Evolutionary conservation across 148 eudicot genomes (phyloP).

Genomic region (Suaeda aralocaspica): DNA sequence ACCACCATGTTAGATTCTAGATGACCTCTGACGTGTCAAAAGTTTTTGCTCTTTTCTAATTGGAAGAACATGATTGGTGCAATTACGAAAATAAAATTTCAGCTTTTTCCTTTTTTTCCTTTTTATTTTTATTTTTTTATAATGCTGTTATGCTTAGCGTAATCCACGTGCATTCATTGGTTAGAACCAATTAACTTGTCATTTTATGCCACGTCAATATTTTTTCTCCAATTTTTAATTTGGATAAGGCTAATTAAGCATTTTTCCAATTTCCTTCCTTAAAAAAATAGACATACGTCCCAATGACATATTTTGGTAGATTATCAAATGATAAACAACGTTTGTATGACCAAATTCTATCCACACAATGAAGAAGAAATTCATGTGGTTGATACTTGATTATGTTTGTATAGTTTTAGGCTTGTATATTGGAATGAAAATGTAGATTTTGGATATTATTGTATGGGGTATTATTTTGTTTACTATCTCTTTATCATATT

Average conservation of each 20-base stretch:
- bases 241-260: too few species aligned
- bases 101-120: neutral
- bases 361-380: too few species aligned
- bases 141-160: conserved; percentile 6
- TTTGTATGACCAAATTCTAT: too few species aligned
- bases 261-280: neutral
- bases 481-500: too few species aligned
- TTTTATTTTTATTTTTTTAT: neutral
- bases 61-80: neutral
- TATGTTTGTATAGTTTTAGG: too few species aligned
- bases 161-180: conserved; percentile 4
- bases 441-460: too few species aligned
- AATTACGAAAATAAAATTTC: neutral
- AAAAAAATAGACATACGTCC: too few species aligned
- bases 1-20: neutral
- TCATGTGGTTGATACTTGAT: too few species aligned
- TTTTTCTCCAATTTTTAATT: neutral
- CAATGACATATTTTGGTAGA: too few species aligned
- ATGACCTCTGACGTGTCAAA: neutral
- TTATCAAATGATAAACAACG: too few species aligned
- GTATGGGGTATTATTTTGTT: too few species aligned
- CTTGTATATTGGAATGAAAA: too few species aligned
- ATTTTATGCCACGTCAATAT: neutral
- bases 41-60: neutral
- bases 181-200: neutral